Evolutionary conservation across 768 basidiomycete species (phyloP), one percentile per base, ranked within the genome.

Genomic region (Tylopilus balloui): DNA sequence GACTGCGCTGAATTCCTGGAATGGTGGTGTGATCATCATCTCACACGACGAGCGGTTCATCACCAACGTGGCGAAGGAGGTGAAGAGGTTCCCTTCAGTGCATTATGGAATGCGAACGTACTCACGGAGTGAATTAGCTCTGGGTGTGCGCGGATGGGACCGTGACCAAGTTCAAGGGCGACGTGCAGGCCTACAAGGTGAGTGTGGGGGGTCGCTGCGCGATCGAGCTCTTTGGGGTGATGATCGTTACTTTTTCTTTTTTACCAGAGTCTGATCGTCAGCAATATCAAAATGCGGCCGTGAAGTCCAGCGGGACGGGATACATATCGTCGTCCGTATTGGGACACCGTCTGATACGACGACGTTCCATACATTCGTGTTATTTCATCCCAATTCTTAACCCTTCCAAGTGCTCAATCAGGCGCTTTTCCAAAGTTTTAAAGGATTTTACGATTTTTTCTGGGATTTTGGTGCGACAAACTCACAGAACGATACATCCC

Each of bases 31-130:
- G 7, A 93, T 95, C 54, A 75, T 92, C 56, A 92, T 93, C 58
- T 92, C 89, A 53, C 94, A 96, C 79, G 94, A 97, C 75, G 92
- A 95, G 64, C 74, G 91, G 43, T 97, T 95, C 66, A 95, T 94
- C 59, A 94, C 91, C 14, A 84, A 81, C 14, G 92, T 93, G 17
- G 86, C 90, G 4, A 83, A 80, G 65, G 85, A 92, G 76, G 90
- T 88, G 56, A 48, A 47, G 1, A 0, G 14, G 4, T 39, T 21
- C 12, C 27, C 9, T 8, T 45, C 15, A 9, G 10, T 10, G 3
- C 7, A 12, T n/a, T 12, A 21, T 6, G 41, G n/a, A 32, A 39
- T 1, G 19, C 31, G 14, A 31, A 4, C 10, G 6, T 34, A 50
- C 56, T 51, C 48, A 52, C 41, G 35, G 10, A 32, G 55, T 7